Conservation (phyloP, 129 eudicot genomes). For the Calendula officinalis region DNA sequence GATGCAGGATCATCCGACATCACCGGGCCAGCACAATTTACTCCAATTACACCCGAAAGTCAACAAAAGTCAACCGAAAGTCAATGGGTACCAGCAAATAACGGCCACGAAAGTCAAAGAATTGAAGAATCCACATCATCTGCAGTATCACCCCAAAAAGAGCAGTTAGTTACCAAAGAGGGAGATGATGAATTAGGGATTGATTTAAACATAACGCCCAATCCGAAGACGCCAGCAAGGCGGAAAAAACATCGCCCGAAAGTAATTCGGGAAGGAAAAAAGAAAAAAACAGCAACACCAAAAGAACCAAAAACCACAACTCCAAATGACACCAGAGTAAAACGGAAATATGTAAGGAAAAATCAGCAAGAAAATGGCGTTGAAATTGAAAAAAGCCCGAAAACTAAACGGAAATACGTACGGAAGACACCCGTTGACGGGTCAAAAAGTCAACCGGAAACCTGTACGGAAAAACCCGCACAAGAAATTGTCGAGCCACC, state of each 20-base stretch:
- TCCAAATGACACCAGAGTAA: conserved; percentile 34
- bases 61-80: conserved; percentile 32
- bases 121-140: conserved; percentile 41
- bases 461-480: conserved; percentile 13
- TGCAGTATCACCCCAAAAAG: conserved; percentile 36
- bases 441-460: conserved; percentile 19
- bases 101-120: conserved; percentile 24
- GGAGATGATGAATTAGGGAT: conserved; percentile 37
- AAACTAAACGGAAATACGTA: conserved; percentile 69
- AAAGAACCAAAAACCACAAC: conserved; percentile 34
- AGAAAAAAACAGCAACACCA: conserved; percentile 54
- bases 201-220: conserved; percentile 78
- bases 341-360: conserved; percentile 71
- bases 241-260: conserved; percentile 74
- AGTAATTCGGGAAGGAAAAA: conserved; percentile 75
- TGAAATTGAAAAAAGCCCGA: conserved; percentile 23
- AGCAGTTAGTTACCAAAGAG: conserved; percentile 27
- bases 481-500: conserved; percentile 22
- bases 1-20: conserved; percentile 31
- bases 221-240: conserved; percentile 62
- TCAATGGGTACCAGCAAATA: conserved; percentile 25
- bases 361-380: conserved; percentile 28
- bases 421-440: conserved; percentile 40
- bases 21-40: conserved; percentile 36
- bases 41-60: conserved; percentile 60